phyloP scores from a whole-genome alignment of 257 asterid genomes.

The Forsythia viridissima region DNA sequence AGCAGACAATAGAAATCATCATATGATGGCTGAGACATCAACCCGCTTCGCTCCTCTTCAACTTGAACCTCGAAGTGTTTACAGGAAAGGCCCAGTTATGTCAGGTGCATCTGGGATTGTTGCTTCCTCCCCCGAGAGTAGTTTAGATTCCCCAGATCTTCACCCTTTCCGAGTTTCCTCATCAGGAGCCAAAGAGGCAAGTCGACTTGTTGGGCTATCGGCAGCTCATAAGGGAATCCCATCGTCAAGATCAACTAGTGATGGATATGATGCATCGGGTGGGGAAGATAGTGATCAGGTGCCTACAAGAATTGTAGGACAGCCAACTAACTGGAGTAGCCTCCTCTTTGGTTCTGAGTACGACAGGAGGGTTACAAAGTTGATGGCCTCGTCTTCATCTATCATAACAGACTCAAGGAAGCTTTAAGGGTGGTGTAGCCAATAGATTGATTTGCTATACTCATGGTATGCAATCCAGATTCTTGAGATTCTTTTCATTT shows the following conservation, averaged over 20 bases:
- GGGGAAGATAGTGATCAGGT: conserved; percentile 96
- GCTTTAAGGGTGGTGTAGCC: conserved; percentile 27
- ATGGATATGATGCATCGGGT: conserved; percentile 96
- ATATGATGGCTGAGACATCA: conserved; percentile 44
- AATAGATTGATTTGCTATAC: conserved; percentile 4
- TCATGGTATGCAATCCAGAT: conserved; percentile 18
- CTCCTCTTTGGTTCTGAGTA: conserved; percentile 72
- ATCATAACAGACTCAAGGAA: conserved; percentile 45
- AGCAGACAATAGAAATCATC: conserved; percentile 35
- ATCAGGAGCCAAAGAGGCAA: conserved; percentile 58
- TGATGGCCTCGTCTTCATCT: conserved; percentile 55
- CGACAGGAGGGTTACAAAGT: conserved; percentile 38
- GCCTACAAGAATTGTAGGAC: conserved; percentile 55
- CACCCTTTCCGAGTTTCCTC: conserved; percentile 70
- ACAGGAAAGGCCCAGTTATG: conserved; percentile 39
- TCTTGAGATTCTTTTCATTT: conserved; percentile 47
- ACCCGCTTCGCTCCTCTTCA: conserved; percentile 69
- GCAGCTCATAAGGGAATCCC: conserved; percentile 51
- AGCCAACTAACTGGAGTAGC: conserved; percentile 71
- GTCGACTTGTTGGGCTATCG: conserved; percentile 51
- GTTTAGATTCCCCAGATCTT: conserved; percentile 82
- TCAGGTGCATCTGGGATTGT: conserved; percentile 44
- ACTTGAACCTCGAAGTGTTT: conserved; percentile 67
- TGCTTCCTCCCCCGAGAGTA: conserved; percentile 90
- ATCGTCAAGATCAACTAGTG: conserved; percentile 85